phyloP scores from a whole-genome alignment of 345 rosid species.

The Syzygium jambos region DNA sequence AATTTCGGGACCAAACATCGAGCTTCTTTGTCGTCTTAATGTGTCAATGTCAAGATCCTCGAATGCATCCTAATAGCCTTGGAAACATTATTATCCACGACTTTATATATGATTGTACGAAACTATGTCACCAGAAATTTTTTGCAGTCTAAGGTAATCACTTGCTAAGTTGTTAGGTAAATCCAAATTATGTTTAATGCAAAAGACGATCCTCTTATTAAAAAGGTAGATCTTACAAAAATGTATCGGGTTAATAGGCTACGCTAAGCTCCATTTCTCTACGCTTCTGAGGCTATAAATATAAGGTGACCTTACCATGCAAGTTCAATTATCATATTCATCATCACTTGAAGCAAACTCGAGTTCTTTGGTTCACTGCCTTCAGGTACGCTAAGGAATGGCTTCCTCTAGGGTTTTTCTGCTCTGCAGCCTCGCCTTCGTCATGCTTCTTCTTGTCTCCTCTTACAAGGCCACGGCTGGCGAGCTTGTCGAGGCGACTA shows the following conservation, averaged over 20 bases:
- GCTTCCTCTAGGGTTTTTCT: background rate
- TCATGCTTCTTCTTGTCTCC: background rate
- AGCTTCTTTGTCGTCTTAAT: background rate
- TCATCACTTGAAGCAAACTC: background rate
- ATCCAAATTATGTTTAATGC: background rate
- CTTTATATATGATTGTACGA: background rate
- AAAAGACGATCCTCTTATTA: background rate
- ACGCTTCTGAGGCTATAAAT: background rate
- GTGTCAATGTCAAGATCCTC: background rate
- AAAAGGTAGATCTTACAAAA: background rate
- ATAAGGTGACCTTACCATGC: background rate
- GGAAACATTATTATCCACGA: background rate
- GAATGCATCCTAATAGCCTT: background rate
- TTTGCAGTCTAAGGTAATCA: background rate
- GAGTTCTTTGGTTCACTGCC: background rate
- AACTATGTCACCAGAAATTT: background rate
- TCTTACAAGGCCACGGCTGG: background rate
- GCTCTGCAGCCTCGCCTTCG: background rate
- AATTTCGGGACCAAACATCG: background rate
- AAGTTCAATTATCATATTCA: background rate
- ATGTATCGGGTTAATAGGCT: background rate
- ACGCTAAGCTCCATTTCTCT: background rate
- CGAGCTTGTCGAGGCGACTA: background rate
- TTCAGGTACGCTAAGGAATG: background rate
- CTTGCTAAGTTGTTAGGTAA: background rate